Conservation (phyloP, 1,284 basidiomycete genomes). For the Malassezia slooffiae region DNA sequence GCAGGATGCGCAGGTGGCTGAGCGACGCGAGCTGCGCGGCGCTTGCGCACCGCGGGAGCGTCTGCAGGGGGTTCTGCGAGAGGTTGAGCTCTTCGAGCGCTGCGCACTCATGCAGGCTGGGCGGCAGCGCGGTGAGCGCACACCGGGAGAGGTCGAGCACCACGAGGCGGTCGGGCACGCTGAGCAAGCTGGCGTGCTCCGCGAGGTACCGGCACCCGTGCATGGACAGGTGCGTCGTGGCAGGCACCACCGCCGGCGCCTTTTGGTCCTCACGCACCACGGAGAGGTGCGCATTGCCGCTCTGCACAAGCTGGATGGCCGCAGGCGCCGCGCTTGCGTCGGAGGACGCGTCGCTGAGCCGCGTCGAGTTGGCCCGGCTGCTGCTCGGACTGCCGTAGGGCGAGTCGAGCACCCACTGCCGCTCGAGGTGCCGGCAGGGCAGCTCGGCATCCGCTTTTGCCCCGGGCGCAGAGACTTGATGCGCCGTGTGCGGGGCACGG, state of each 20-base stretch:
- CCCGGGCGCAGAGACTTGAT: too few relatives aligned
- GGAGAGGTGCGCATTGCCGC: not conserved
- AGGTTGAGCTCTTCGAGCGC: slow-evolving; percentile 87
- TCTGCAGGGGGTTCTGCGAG: slow-evolving; percentile 68
- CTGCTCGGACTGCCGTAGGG: too few relatives aligned
- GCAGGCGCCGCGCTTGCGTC: slow-evolving; percentile 2
- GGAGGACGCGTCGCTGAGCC: too few relatives aligned
- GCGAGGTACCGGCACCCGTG: slow-evolving; percentile 1
- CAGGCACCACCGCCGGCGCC: not conserved
- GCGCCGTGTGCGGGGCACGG: too few relatives aligned
- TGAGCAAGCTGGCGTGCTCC: too few relatives aligned
- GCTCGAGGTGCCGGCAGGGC: slow-evolving; percentile 1
- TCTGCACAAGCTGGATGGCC: slow-evolving; percentile 1
- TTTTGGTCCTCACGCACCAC: not conserved
- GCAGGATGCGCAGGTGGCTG: slow-evolving; percentile 67
- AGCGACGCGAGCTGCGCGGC: slow-evolving; percentile 71
- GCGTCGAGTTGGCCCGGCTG: too few relatives aligned
- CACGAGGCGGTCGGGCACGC: slow-evolving; percentile 19
- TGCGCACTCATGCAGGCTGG: slow-evolving; percentile 62
- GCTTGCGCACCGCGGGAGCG: slow-evolving; percentile 52
- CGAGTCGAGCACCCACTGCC: slow-evolving; percentile 1
- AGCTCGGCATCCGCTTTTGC: not conserved
- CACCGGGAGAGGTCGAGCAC: slow-evolving; percentile 53
- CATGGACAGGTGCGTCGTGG: slow-evolving; percentile 12
- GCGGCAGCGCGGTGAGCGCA: slow-evolving; percentile 68